Evolutionary conservation across 2,329 filamentous ascomycete species (phyloP).

Genomic region (Diaporthe amygdali): DNA sequence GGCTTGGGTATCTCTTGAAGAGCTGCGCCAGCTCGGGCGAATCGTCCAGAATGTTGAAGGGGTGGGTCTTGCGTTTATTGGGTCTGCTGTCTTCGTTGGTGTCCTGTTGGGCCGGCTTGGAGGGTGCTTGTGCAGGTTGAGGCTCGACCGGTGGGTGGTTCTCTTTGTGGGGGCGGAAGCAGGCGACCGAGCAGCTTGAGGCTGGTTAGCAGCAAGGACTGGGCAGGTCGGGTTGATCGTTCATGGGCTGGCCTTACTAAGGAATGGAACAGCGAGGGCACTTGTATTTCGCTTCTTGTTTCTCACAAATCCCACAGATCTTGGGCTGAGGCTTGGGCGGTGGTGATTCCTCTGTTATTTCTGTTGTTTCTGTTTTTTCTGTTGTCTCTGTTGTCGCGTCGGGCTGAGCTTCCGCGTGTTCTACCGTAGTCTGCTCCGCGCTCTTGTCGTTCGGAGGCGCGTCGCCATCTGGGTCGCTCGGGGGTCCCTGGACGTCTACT

Average conservation of each 20-base stretch:
- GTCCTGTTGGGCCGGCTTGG: conserved; percentile 23
- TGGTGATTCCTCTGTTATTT: conserved; percentile 16
- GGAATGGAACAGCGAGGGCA: conserved; percentile 63
- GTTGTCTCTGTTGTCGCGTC: not conserved
- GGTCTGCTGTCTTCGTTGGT: conserved; percentile 21
- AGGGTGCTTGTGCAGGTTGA: conserved; percentile 15
- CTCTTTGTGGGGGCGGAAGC: conserved; percentile 44
- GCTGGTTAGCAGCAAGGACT: not conserved
- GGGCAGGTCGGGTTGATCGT: conserved; percentile 47
- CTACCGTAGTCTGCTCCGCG: not conserved
- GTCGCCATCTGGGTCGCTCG: not conserved
- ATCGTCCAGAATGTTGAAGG: conserved; percentile 57
- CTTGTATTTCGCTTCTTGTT: conserved; percentile 63
- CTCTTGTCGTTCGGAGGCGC: not conserved
- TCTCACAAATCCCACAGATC: conserved; percentile 61
- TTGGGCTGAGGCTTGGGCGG: conserved; percentile 33
- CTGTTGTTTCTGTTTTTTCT: conserved; percentile 4
- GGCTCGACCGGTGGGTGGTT: conserved; percentile 35
- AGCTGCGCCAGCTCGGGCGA: conserved; percentile 55
- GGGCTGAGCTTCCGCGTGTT: not conserved
- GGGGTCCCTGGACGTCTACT: conserved; percentile 2
- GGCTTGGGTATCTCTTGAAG: conserved; percentile 57
- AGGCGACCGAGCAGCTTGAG: conserved; percentile 62
- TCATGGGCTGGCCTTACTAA: conserved; percentile 53
- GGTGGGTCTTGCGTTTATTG: conserved; percentile 37